Base-by-base conservation (phyloP, 345 rosid genomes). In the Citrus reticulata region DNA sequence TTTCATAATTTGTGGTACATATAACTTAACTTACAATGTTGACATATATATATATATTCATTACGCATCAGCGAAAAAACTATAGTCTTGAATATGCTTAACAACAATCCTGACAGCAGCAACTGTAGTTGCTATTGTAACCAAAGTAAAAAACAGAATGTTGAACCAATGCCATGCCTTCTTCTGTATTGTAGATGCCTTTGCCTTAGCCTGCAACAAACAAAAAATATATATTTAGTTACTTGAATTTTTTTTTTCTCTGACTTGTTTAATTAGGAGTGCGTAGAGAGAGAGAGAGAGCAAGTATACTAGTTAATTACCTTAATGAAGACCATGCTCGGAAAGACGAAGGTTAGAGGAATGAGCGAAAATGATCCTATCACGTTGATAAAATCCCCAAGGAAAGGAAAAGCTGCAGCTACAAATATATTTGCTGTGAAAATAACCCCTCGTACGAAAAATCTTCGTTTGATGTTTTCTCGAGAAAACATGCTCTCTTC, bases 321-420 rank as follows among this genome's bases (percentile, higher is more conserved):
- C 87, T 79, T 79, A 72, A 84, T 39, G 75, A 78, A 79, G 3
- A 84, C 59, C 82, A 81, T 60, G 74, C 76, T 78, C 7, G 87
- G 83, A 61, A 81, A 84, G 37, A 81, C 78, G 29, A 82, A 85
- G 59, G 85, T 80, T 6, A 85, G 83, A 68, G 82, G 78, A 35
- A 85, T 25, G 39, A 83, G 81, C 8, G 84, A 35, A 51, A 85
- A 77, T 29, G 88, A 83, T 32, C 88, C 81, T 8, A 81, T 25
- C 51, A 85, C 60, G 83, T 73, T 85, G 63, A 83, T 82, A 55
- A 83, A 83, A 65, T 85, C 84, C 17, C 84, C 88, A 39, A 85
- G 72, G 81, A 85, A 85, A n/a, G 88, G 88, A 73, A 85, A 68
- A n/a, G 83, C 82, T 24, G 88, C 88, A 6, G 84, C 58, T 32